These are phyloP conservation scores for Carex kokanica DNA, from an alignment of 176 grass and related monocot genomes.

Conservation along the genomic window DNA sequence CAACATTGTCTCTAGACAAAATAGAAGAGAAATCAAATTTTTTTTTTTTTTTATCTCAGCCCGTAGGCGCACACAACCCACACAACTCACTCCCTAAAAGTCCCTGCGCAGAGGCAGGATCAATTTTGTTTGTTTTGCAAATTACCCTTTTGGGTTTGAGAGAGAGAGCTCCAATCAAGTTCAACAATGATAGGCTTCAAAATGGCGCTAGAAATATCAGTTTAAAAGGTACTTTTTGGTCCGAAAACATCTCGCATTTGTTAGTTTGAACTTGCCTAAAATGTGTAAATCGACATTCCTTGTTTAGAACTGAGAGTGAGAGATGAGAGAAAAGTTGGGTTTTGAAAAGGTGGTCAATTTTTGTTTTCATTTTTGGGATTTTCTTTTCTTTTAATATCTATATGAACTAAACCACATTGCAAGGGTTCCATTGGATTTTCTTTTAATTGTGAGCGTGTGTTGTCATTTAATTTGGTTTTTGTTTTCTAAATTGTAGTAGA, in stretches of 20 bases:
- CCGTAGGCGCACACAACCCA: too few relatives aligned
- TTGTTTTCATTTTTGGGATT: not conserved
- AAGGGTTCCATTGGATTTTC: not conserved
- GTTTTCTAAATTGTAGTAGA: not conserved
- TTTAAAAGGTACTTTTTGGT: not conserved
- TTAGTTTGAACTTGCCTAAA: not conserved
- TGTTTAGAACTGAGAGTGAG: not conserved
- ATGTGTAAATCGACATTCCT: not conserved
- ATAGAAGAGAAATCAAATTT: not conserved
- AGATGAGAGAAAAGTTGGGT: not conserved
- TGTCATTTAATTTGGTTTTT: not conserved
- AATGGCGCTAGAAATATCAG: not conserved
- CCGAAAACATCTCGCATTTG: not conserved
- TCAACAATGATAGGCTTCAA: not conserved
- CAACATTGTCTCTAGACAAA: not conserved
- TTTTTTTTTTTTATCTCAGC: not conserved
- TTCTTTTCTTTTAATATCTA: not conserved
- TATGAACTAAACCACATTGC: not conserved
- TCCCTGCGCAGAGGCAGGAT: too few relatives aligned
- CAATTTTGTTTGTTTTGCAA: not conserved
- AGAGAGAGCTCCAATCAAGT: constrained; percentile 3
- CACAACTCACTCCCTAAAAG: too few relatives aligned
- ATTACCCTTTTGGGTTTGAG: not conserved
- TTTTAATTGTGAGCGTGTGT: not conserved
- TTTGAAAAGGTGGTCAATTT: not conserved